Conservation (phyloP, 176 grass and related monocot genomes). For the Zea luxurians region DNA sequence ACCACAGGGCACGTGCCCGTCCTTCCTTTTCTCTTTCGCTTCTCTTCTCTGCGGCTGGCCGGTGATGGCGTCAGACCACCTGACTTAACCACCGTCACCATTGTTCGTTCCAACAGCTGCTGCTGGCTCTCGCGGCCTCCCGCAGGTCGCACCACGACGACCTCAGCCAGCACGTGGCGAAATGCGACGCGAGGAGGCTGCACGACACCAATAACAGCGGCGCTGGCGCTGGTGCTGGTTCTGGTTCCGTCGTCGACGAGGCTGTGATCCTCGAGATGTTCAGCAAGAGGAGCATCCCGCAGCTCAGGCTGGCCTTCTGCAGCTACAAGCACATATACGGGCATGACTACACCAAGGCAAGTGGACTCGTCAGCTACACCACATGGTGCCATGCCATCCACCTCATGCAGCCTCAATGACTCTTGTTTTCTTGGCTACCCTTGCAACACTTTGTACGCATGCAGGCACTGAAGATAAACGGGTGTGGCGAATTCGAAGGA, state of each 20-base stretch:
- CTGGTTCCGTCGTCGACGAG: conserved; percentile 54
- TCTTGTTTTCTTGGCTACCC: conserved; percentile 2
- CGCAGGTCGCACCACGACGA: conserved; percentile 73
- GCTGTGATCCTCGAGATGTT: conserved; percentile 79
- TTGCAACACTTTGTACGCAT: conserved; percentile 6
- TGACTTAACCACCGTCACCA: background rate
- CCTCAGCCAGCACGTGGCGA: conserved; percentile 79
- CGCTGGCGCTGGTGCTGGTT: background rate
- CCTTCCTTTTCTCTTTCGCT: background rate
- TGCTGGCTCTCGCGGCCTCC: conserved; percentile 80
- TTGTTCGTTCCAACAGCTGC: conserved; percentile 40
- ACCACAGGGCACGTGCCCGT: conserved; percentile 56
- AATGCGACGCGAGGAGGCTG: conserved; percentile 85
- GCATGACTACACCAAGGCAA: conserved; percentile 81
- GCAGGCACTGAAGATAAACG: conserved; percentile 66
- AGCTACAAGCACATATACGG: conserved; percentile 97
- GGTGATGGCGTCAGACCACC: background rate
- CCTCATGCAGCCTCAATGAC: background rate
- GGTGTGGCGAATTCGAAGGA: conserved; percentile 63
- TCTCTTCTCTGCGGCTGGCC: background rate
- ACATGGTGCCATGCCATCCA: background rate
- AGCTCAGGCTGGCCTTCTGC: conserved; percentile 79
- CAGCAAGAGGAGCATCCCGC: conserved; percentile 96
- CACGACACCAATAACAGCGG: conserved; percentile 57
- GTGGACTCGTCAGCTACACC: background rate